phyloP scores from a whole-genome alignment of 371 early-diverging fungal species.

The Batkoa obscura region DNA sequence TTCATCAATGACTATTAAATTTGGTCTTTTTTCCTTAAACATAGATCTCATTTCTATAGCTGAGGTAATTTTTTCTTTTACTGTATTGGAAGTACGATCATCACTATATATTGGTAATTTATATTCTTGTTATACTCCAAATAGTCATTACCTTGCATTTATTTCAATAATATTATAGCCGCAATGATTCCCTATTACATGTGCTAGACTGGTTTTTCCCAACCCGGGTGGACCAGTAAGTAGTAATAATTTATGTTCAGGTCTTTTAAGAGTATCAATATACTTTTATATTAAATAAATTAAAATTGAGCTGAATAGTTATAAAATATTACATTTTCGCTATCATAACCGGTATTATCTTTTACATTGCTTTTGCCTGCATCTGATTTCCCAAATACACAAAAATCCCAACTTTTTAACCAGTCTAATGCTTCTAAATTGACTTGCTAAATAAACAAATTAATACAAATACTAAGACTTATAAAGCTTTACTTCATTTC shows the following conservation, averaged over 20 bases:
- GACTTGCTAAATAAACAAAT: constrained; percentile 22
- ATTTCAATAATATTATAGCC: constrained; percentile 88
- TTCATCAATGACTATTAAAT: constrained; percentile 83
- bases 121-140: not conserved
- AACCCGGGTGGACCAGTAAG: constrained; percentile 93
- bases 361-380: no score
- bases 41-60: constrained; percentile 63
- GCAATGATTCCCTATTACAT: constrained; percentile 79
- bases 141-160: constrained; percentile 71
- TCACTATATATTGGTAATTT: constrained; percentile 36
- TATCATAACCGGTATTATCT: no score
- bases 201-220: constrained; percentile 97
- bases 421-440: constrained; percentile 76
- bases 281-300: constrained; percentile 8
- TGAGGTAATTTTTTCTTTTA: constrained; percentile 47
- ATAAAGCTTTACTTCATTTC: constrained; percentile 46
- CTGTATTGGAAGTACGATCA: constrained; percentile 67
- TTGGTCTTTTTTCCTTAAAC: constrained; percentile 40
- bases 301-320: constrained; percentile 8
- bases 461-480: not conserved
- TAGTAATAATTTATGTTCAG: constrained; percentile 48
- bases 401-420: constrained; percentile 92
- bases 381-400: constrained; percentile 51
- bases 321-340: no score
- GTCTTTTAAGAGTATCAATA: constrained; percentile 11